Base-by-base conservation (phyloP, 2,329 filamentous ascomycete genomes). In the Neofusicoccum ribis region DNA sequence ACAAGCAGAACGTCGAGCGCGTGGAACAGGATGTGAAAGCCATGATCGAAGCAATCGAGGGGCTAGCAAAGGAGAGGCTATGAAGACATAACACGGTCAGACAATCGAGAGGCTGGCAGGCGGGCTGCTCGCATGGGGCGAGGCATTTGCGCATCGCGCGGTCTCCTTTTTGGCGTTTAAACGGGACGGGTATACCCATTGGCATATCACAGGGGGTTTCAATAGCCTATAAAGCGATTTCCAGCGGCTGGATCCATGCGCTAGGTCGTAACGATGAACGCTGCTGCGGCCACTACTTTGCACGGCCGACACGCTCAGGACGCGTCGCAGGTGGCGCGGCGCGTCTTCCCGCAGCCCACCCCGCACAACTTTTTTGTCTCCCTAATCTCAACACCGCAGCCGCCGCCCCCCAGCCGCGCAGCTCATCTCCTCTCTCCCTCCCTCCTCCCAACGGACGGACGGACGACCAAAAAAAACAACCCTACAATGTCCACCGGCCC, bases 21-120 rank as follows among this genome's bases (percentile, higher is more conserved):
- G 74, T 83, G 37, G 83, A 86, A 67, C 76, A 77, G 59, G 79
- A 82, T 70, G 81, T 81, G 9, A 75, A 70, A 63, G 78, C 74
- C n/a, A 81, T 87, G 4, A 78, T 79, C 52, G 77, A 79, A 64
- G 74, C 80, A 15, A 70, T 85, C 61, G 74, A 78, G 47, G 54
- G 68, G 51, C 62, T 77, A 9, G 15, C 49, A 5, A 43, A 56
- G 7, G 61, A 63, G 41, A 62, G 41, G 36, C 41, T 64, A 4
- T 56, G 17, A 41, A 23, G 27, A 23, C 12, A 34, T n/a, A 8
- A 7, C 43, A 54, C 14, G 14, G 12, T 14, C n/a, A 36, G 20
- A 44, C 23, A 23, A 20, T 9, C 27, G 17, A 15, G 41, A 44
- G 41, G 23, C 12, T 5, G 14, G n/a, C 17, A 17, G 20, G 34